Conservation (phyloP, 345 rosid genomes). For the Citrus medica region DNA sequence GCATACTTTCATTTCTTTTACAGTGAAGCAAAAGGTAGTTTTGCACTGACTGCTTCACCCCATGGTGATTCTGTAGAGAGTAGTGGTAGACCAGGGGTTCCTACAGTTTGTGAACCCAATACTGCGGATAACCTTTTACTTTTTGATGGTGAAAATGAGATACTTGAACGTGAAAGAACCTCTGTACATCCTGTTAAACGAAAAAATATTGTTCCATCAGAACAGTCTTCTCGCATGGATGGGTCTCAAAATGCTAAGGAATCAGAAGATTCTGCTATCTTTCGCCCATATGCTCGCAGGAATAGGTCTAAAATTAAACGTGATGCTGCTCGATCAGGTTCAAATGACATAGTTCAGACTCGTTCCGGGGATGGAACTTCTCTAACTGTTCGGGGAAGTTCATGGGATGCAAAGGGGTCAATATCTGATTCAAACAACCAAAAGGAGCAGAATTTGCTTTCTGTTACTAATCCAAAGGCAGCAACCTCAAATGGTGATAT, state of each 20-base stretch:
- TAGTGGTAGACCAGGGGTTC: conserved; percentile 84
- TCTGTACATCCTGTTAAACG: conserved; percentile 47
- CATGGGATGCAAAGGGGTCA: conserved; percentile 55
- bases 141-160: conserved; percentile 77
- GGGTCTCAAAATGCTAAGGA: conserved; percentile 71
- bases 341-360: conserved; percentile 63
- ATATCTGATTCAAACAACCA: conserved; percentile 51
- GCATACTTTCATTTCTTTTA: conserved; percentile 21
- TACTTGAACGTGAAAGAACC: conserved; percentile 54
- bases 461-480: conserved; percentile 40
- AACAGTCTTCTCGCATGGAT: conserved; percentile 64
- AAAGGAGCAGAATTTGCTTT: conserved; percentile 52
- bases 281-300: conserved; percentile 97
- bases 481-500: conserved; percentile 58
- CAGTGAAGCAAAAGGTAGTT: conserved; percentile 98
- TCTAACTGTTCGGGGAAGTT: conserved; percentile 45
- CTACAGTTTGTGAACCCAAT: conserved; percentile 74
- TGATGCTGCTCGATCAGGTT: conserved; percentile 77
- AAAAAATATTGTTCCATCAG: conserved; percentile 51
- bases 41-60: conserved; percentile 88
- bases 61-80: conserved; percentile 95
- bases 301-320: conserved; percentile 83
- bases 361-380: conserved; percentile 72
- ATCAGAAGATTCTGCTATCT: conserved; percentile 94
- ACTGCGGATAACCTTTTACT: conserved; percentile 82